These are phyloP conservation scores for Penicillium goetzii DNA, from an alignment of 495 filamentous ascomycete genomes.

Conservation along the genomic window DNA sequence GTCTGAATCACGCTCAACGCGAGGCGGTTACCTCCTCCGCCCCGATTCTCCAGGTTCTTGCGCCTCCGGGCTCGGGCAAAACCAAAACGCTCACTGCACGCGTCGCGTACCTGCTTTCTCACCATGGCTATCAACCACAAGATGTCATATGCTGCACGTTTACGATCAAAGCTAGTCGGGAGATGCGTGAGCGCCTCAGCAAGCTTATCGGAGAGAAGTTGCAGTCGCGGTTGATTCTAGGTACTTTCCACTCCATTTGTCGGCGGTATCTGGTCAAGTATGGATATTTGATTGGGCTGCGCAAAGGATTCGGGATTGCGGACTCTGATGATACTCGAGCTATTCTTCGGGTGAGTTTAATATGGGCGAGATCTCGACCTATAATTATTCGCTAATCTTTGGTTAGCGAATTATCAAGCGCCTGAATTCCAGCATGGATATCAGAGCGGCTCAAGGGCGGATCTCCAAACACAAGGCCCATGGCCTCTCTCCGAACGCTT, in stretches of 20 bases:
- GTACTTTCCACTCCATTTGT: conserved; percentile 95
- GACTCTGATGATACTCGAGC: conserved; percentile 79
- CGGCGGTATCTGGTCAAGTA: conserved; percentile 84
- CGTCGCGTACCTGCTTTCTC: conserved; percentile 89
- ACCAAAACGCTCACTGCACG: conserved; percentile 95
- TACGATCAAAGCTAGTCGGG: conserved; percentile 92
- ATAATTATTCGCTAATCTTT: conserved; percentile 15
- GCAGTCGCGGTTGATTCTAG: conserved; percentile 80
- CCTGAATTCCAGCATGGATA: conserved; percentile 67
- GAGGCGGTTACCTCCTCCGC: conserved; percentile 82
- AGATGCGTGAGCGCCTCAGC: conserved; percentile 90
- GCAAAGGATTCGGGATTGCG: conserved; percentile 88
- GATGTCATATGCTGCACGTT: conserved; percentile 98
- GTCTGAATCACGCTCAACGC: conserved; percentile 81
- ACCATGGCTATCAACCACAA: conserved; percentile 76
- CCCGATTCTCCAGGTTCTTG: conserved; percentile 85
- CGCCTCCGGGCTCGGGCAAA: conserved; percentile 86
- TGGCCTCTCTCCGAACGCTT: conserved; percentile 54
- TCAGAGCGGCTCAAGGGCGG: conserved; percentile 65
- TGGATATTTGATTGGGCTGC: conserved; percentile 81
- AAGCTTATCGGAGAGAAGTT: conserved; percentile 75
- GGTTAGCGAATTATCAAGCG: conserved; percentile 76
- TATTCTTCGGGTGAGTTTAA: conserved; percentile 59
- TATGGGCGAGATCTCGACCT: neutral
- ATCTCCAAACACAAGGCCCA: conserved; percentile 89